Evolutionary conservation across 2,329 filamentous ascomycete species (phyloP), one percentile per base, ranked within the genome.

Genomic region (Pestalotiopsis sp.): DNA sequence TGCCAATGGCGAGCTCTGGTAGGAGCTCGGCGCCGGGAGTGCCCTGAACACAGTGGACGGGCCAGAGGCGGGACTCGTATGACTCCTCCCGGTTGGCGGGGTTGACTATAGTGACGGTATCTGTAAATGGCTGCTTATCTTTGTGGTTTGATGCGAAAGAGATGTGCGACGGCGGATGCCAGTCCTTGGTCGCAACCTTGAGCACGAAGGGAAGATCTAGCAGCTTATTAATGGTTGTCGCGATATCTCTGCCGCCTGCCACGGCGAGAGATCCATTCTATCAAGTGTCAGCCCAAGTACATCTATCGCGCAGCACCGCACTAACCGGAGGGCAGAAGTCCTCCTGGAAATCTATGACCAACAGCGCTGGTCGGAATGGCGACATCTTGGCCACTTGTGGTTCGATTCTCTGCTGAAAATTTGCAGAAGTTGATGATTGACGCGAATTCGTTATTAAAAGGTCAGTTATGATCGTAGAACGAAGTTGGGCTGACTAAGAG

Each of bases 241-340:
- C 87, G 69, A 97, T 90, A 71, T 87, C 82, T 72, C 93, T 91
- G 72, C 91, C 96, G 64, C 86, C 82, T 67, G 88, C 77, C n/a
- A 98, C 93, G 39, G 94, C 91, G 64, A 99, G 90, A n/a, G 93
- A 86, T 71, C 95, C 96, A 71, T 91, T 87, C 94, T 97, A 74
- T 39, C 68, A 70, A 39, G 49, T 17, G 68, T 79, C 62, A 73
- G 72, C 63, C 64, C 59, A 56, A 14, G 41, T 60, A 25, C 23
- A 41, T 12, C 23, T 13, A 13, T 6, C 4, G 27, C 23, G 57
- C 25, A 4, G 59, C n/a, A 39, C n/a, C 6, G 14, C 13, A 36
- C 91, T 82, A 82, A 96, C 94, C 13, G 95, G 94, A 69, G 93
- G 93, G 80, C 94, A 97, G 80, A 98, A 98, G 83, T 98, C 95